Conservation (phyloP, 108 stramenopile genomes). For the Skeletonema marinoi region DNA sequence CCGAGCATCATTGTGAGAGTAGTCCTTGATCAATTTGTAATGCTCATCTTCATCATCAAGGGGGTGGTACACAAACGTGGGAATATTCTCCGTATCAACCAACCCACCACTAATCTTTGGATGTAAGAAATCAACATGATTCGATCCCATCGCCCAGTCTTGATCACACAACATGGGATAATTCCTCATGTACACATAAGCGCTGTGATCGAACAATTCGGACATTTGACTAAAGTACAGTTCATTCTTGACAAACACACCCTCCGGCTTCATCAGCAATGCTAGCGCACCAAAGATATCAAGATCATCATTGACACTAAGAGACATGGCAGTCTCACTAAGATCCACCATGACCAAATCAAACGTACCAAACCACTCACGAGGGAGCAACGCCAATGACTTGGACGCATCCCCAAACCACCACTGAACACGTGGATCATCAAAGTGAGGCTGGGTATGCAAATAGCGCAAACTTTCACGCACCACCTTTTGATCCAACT, state of each 20-base stretch:
- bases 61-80: conserved; percentile 35
- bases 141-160: conserved; percentile 71
- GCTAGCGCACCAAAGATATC: conserved; percentile 78
- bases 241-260: conserved; percentile 88
- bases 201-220: conserved; percentile 64
- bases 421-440: conserved; percentile 87
- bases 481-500: conserved; percentile 50
- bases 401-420: conserved; percentile 92
- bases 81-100: conserved; percentile 27
- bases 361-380: conserved; percentile 83
- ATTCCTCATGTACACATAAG: conserved; percentile 55
- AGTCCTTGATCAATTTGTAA: conserved; percentile 68
- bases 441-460: conserved; percentile 61
- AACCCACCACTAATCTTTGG: conserved; percentile 38
- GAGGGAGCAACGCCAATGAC: conserved; percentile 71
- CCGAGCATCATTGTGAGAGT: conserved; percentile 58
- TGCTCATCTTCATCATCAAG: conserved; percentile 58
- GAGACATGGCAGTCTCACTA: conserved; percentile 74
- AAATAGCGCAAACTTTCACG: conserved; percentile 30
- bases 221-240: conserved; percentile 69
- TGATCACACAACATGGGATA: conserved; percentile 79
- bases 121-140: conserved; percentile 72
- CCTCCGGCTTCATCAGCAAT: conserved; percentile 76
- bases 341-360: conserved; percentile 88
- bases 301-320: conserved; percentile 70